Evolutionary conservation across 805 yeast genomes (phyloP), one percentile per base, ranked within the genome.

Genomic region (Starmera amethionina): DNA sequence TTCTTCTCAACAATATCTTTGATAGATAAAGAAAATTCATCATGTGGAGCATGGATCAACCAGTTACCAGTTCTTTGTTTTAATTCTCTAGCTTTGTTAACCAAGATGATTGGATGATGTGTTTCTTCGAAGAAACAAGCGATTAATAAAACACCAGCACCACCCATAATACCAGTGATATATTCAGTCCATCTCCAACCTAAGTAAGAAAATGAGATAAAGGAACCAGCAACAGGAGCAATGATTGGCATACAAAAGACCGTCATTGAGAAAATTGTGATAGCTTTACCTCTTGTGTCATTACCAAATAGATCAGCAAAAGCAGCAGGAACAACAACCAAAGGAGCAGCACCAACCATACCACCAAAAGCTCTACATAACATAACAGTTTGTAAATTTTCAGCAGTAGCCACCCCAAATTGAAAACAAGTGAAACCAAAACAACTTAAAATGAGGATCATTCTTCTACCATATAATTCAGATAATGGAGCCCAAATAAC

Each of bases 121-220:
- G 87, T 76, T 61, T 85, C 95, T 40, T 69, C 71, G 43, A 64
- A 64, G 42, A 75, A 65, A n/a, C 82, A 48, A 0, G 65, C 42
- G 15, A 67, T 56, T 12, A 63, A 43, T 1, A 70, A 52, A 1
- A 65, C 49, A 11, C 73, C 65, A 5, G 72, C 58, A 3, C 68
- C 62, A 15, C 72, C 72, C 56, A 81, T 58, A 41, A 83, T 77
- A 45, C 84, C 90, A 3, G 79, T 70, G 42, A 85, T 63, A 58
- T 84, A 86, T 46, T 68, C 71, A 11, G 84, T 72, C 95, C 94
- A 86, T 55, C 95, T 69, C 94, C 95, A 85, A 14, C 87, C 85
- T 34, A 87, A 64, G 41, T 70, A 65, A 10, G 63, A 52, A 41
- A 76, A 71, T n/a, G 68, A 71, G 35, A 81, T 76, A 58, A 79